A percentile compares a stretch with the other conserved stretches of the same genome.
These are phyloP conservation scores for Pholiota microspora DNA, from an alignment of 768 basidiomycete genomes.

Conservation along the genomic window DNA sequence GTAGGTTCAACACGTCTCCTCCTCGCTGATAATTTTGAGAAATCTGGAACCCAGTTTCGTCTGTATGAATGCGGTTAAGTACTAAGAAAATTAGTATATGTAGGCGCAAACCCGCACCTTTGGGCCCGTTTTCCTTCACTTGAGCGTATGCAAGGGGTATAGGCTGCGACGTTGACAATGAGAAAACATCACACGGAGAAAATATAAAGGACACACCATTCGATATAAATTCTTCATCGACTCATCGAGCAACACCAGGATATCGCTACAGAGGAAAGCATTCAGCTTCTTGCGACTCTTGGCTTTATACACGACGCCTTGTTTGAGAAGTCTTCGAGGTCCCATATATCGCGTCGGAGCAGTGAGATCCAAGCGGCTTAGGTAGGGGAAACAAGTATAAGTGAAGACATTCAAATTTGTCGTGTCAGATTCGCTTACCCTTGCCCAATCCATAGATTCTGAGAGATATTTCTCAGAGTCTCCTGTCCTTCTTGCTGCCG, in stretches of 20 bases:
- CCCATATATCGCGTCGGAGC: slow-evolving; percentile 87
- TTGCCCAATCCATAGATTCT: slow-evolving; percentile 85
- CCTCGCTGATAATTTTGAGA: slow-evolving; percentile 69
- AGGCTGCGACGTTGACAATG: slow-evolving; percentile 44
- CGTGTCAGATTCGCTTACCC: slow-evolving; percentile 45
- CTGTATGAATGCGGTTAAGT: slow-evolving; percentile 31
- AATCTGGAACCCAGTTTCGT: slow-evolving; percentile 68
- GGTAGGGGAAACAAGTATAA: background rate
- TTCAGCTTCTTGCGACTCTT: slow-evolving; percentile 81
- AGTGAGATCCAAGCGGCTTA: slow-evolving; percentile 82
- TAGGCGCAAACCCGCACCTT: too few relatives aligned
- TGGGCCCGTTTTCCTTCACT: slow-evolving; percentile 46
- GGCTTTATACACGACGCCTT: slow-evolving; percentile 75
- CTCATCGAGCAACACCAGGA: slow-evolving; percentile 82
- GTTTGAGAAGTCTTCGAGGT: slow-evolving; percentile 71
- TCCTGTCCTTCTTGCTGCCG: slow-evolving; percentile 80
- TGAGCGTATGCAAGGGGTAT: slow-evolving; percentile 68
- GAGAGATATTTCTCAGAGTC: slow-evolving; percentile 70
- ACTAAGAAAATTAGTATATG: slow-evolving; percentile 9
- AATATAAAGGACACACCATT: slow-evolving; percentile 53
- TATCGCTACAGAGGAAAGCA: slow-evolving; percentile 85
- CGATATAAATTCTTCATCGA: slow-evolving; percentile 69
- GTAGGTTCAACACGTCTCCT: slow-evolving; percentile 64
- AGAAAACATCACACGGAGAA: background rate
- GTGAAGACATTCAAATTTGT: background rate